phyloP scores from a whole-genome alignment of 2,329 filamentous ascomycete species.

The Alternaria dauci region DNA sequence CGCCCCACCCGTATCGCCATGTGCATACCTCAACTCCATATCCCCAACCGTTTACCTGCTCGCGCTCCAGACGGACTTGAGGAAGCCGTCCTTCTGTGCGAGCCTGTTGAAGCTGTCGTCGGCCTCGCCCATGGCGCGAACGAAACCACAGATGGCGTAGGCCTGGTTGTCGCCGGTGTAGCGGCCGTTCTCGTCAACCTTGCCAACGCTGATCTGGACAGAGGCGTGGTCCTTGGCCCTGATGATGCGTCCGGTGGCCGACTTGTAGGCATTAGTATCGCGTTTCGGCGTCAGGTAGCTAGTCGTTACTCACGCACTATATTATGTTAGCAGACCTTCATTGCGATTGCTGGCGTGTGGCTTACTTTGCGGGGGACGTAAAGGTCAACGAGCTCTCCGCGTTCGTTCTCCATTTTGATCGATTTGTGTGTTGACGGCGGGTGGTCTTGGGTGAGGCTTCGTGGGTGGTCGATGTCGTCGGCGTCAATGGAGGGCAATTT shows the following conservation, averaged over 20 bases:
- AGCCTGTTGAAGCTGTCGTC: slow-evolving; percentile 97
- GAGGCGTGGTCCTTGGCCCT: slow-evolving; percentile 99
- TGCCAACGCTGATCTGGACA: slow-evolving; percentile 95
- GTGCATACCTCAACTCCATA: slow-evolving; percentile 45
- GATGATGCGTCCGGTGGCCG: slow-evolving; percentile 83
- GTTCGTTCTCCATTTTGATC: slow-evolving; percentile 98
- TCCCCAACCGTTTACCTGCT: slow-evolving; percentile 58
- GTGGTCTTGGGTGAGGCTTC: slow-evolving; percentile 36
- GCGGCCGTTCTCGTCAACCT: slow-evolving; percentile 98
- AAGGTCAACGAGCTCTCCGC: slow-evolving; percentile 96
- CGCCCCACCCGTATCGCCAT: not conserved
- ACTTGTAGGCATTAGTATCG: slow-evolving; percentile 38
- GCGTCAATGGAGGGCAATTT: slow-evolving; percentile 23
- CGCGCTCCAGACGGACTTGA: slow-evolving; percentile 96
- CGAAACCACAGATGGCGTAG: slow-evolving; percentile 97
- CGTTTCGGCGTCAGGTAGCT: slow-evolving; percentile 6
- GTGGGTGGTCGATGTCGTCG: slow-evolving; percentile 37
- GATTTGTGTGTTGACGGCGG: slow-evolving; percentile 38
- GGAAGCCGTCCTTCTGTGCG: slow-evolving; percentile 91
- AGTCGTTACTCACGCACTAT: slow-evolving; percentile 51
- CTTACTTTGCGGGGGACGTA: slow-evolving; percentile 43
- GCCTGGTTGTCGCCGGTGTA: slow-evolving; percentile 97
- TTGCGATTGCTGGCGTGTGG: not conserved
- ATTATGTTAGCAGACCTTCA: not conserved
- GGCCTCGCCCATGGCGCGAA: slow-evolving; percentile 96